A percentile compares a stretch with the other conserved stretches of the same genome.
Conservation (phyloP, 257 asterid genomes). For the Cruciata laevipes region DNA sequence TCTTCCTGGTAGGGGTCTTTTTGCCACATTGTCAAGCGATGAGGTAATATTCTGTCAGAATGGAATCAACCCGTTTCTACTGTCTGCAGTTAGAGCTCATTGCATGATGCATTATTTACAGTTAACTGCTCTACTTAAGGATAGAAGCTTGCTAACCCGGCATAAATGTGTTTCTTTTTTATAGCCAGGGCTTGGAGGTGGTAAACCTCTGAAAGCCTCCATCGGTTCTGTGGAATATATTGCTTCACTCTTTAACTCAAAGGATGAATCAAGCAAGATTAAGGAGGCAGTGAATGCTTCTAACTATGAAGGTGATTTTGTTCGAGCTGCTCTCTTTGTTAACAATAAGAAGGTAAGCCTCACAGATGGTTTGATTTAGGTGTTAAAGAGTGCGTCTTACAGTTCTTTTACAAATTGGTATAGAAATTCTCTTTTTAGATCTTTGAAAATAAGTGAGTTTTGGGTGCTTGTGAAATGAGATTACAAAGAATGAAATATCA, state of each 20-base stretch:
- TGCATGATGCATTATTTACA: not conserved
- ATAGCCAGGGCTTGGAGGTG: slow-evolving; percentile 87
- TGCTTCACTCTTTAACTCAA: slow-evolving; percentile 67
- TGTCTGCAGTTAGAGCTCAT: not conserved
- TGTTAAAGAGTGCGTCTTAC: not conserved
- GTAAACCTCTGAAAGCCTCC: slow-evolving; percentile 70
- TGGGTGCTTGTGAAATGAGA: not conserved
- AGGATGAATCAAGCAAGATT: slow-evolving; percentile 59
- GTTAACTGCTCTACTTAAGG: slow-evolving; percentile 4
- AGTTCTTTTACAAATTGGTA: not conserved
- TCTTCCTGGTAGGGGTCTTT: slow-evolving; percentile 92
- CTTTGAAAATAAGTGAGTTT: not conserved
- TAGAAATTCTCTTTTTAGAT: not conserved
- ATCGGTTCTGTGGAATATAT: slow-evolving; percentile 94
- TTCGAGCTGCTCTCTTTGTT: slow-evolving; percentile 87
- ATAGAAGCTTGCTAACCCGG: slow-evolving; percentile 19
- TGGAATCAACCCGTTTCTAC: not conserved
- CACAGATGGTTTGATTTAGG: not conserved
- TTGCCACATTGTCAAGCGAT: slow-evolving; percentile 70
- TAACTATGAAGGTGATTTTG: slow-evolving; percentile 68
- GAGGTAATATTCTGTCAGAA: slow-evolving; percentile 46
- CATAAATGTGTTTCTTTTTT: slow-evolving; percentile 19
- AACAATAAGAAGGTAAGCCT: slow-evolving; percentile 54
- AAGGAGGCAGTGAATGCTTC: slow-evolving; percentile 74
- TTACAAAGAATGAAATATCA: not conserved